Conservation (phyloP, 31 red algal genomes). For the Endocladia muricata region DNA sequence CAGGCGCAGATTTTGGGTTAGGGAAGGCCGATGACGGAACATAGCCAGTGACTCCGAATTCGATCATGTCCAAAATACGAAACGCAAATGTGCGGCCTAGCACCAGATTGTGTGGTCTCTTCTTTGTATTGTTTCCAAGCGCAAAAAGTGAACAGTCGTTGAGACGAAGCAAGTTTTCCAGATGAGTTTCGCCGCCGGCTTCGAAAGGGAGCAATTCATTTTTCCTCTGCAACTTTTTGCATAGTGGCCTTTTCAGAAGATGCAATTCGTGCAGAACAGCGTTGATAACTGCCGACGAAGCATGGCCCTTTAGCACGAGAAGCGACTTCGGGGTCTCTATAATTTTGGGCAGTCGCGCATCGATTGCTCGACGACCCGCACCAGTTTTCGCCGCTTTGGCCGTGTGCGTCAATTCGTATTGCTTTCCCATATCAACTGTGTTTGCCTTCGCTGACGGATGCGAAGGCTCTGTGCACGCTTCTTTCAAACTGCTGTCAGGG, state of each 20-base stretch:
- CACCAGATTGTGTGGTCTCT: constrained; percentile 87
- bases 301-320: constrained; percentile 64
- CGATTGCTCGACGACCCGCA: constrained; percentile 56
- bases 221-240: constrained; percentile 65
- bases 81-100: constrained; percentile 87
- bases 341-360: constrained; percentile 51
- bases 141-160: constrained; percentile 90
- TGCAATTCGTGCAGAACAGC: constrained; percentile 52
- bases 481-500: too few species aligned
- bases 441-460: too few species aligned
- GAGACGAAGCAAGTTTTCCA: constrained; percentile 71
- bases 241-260: constrained; percentile 66
- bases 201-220: constrained; percentile 97
- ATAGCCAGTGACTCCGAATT: constrained; percentile 73
- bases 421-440: constrained; percentile 39
- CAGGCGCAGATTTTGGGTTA: constrained; percentile 31
- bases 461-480: too few species aligned
- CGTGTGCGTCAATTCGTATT: constrained; percentile 44
- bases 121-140: constrained; percentile 82
- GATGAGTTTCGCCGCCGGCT: constrained; percentile 65
- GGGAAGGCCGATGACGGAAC: constrained; percentile 17
- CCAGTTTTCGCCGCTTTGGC: constrained; percentile 54
- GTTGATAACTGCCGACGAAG: constrained; percentile 44
- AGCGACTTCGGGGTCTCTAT: constrained; percentile 71
- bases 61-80: constrained; percentile 94